phyloP scores from a whole-genome alignment of 2,329 filamentous ascomycete genomes.

The Chaetomium strumarium region DNA sequence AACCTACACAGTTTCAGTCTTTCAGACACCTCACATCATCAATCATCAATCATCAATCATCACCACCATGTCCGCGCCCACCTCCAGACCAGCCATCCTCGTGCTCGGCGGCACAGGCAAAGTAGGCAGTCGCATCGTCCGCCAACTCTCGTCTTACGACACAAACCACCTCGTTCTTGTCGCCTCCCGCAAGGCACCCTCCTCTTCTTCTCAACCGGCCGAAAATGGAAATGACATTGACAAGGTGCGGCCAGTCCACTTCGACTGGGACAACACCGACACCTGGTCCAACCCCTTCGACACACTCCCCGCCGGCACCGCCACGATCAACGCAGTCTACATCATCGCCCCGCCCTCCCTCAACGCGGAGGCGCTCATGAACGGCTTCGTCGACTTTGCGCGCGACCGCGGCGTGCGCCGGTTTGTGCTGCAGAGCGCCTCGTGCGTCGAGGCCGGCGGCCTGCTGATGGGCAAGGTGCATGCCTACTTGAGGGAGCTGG shows the following conservation, averaged over 20 bases:
- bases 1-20: too few relatives aligned
- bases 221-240: not conserved
- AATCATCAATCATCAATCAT: not conserved
- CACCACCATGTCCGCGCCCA: constrained; percentile 2
- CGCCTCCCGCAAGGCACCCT: constrained; percentile 33
- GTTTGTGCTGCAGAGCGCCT: constrained; percentile 42
- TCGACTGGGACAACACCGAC: constrained; percentile 40
- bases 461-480: constrained; percentile 33
- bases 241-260: constrained; percentile 27
- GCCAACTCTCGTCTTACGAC: constrained; percentile 27
- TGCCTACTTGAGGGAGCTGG: constrained; percentile 34
- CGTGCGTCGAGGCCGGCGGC: constrained; percentile 32
- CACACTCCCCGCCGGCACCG: not conserved
- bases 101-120: constrained; percentile 42
- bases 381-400: constrained; percentile 39
- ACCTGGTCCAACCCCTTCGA: constrained; percentile 36
- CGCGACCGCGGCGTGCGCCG: constrained; percentile 32
- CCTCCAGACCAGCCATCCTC: constrained; percentile 28
- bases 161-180: constrained; percentile 30
- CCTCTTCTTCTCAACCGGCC: constrained; percentile 2
- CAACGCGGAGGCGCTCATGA: constrained; percentile 31
- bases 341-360: constrained; percentile 34
- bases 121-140: constrained; percentile 35
- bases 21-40: not conserved
- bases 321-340: constrained; percentile 34